Evolutionary conservation across 805 yeast species (phyloP).

Genomic region (Metschnikowia picachoensis): DNA sequence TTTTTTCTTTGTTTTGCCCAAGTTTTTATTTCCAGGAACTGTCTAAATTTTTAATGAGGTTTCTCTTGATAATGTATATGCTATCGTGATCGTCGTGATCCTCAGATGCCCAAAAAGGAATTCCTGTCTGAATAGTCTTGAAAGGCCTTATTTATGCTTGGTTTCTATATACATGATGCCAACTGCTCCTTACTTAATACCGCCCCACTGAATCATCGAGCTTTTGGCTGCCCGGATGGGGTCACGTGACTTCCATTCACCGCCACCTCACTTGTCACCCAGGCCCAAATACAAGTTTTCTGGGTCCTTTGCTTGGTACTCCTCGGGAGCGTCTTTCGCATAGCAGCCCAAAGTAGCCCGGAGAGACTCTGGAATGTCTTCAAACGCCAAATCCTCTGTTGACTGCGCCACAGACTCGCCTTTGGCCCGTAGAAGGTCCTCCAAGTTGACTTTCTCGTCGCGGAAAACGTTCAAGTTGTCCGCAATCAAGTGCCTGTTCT

Average conservation of each 20-base stretch:
- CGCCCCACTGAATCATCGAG: too few relatives aligned
- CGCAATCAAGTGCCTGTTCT: constrained; percentile 84
- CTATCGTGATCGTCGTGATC: too few relatives aligned
- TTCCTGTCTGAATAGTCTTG: too few relatives aligned
- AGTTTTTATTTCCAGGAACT: background rate
- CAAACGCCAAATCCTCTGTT: constrained; percentile 65
- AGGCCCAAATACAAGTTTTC: constrained; percentile 1
- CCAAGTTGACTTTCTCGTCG: constrained; percentile 73
- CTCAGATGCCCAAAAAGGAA: too few relatives aligned
- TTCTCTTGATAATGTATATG: too few relatives aligned
- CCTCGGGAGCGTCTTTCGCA: constrained; percentile 65
- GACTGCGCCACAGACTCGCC: constrained; percentile 71
- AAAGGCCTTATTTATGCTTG: too few relatives aligned
- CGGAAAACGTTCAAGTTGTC: constrained; percentile 69
- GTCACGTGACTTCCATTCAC: too few relatives aligned
- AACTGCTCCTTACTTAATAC: too few relatives aligned
- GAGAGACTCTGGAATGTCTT: constrained; percentile 60
- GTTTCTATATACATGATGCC: too few relatives aligned
- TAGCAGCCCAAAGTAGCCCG: constrained; percentile 53
- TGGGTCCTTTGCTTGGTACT: constrained; percentile 19
- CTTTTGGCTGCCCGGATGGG: too few relatives aligned
- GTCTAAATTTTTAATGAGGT: background rate
- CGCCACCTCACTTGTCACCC: background rate
- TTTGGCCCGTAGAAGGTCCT: constrained; percentile 69
- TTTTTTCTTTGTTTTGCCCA: background rate